Base-by-base conservation (phyloP, 768 basidiomycete genomes). In the Favolaschia claudopus region DNA sequence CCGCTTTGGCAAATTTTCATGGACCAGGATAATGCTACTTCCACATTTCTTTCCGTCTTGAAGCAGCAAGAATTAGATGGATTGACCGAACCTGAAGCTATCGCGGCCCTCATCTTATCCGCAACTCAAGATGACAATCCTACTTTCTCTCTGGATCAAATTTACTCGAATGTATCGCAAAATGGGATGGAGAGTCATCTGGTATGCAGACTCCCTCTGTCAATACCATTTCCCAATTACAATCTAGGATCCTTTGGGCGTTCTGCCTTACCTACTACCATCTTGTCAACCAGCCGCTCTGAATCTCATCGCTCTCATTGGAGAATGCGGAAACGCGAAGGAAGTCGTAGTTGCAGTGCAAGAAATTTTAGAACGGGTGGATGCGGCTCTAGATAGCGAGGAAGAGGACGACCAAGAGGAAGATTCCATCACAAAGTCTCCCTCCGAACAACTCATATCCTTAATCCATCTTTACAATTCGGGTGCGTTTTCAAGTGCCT, bases 321-420 rank as follows among this genome's bases (percentile, higher is more conserved):
- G 74, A 7, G 73, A 80, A 58, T 74, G 74, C 44, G 62, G 77
- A 19, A 75, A 77, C 17, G 69, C 83, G 0, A 83, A 79, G 55
- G 84, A 85, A 63, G 72, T 80, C 0, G 65, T 82, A 1, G 78
- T 85, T 33, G 77, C 78, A 2, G 71, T 72, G 7, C 81, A 84
- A 66, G 84, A 84, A 64, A 72, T 71, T 14, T 44, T 78, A 20
- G 83, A 84, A 62, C 74, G 71, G 8, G 47, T 83, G 7, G 67
- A 71, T 33, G 60, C 36, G 31, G 49, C 65, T 15, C 45, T 75
- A 17, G 58, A 42, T 12, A 67, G 68, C 28, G 64, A 66, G 1
- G 71, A 74, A 10, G 71, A 73, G 10, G 71, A 67, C 7, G 69
- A 69, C 17, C 65, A 55, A 25, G 33, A 55, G 13, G 55, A 57